These are phyloP conservation scores for Grosmannia huntii DNA, from an alignment of 2,329 filamentous ascomycete genomes.

Conservation along the genomic window DNA sequence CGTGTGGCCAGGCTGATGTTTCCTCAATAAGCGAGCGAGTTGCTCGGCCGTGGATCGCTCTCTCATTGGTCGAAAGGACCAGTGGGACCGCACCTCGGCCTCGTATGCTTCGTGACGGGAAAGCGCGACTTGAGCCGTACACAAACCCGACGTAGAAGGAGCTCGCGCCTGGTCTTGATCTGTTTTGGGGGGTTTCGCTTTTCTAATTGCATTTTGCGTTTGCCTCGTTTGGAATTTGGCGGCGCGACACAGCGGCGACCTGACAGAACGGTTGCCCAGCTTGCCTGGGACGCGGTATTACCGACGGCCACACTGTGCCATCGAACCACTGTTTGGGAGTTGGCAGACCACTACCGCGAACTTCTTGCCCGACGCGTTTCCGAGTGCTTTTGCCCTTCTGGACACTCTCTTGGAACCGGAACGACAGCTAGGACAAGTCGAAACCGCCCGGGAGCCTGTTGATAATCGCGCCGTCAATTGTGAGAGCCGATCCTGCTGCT, in stretches of 20 bases:
- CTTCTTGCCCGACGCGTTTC: background rate
- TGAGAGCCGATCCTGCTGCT: background rate
- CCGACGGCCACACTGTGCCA: background rate
- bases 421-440: background rate
- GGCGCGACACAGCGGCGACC: background rate
- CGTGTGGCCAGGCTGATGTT: background rate
- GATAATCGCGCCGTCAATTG: background rate
- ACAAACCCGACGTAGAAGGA: background rate
- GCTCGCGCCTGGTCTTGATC: background rate
- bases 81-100: background rate
- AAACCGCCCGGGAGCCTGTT: background rate
- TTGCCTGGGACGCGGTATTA: background rate
- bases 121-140: conserved; percentile 6
- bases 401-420: background rate
- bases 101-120: background rate
- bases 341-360: background rate
- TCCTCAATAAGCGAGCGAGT: background rate
- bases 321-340: background rate
- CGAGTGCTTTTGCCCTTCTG: background rate
- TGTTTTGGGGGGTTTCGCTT: background rate
- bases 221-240: background rate
- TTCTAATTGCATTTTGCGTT: background rate
- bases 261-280: background rate
- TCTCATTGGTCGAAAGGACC: background rate
- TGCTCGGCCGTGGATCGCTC: background rate